Evolutionary conservation across 2,329 filamentous ascomycete species (phyloP).

Genomic region (Tolypocladium tundrense): DNA sequence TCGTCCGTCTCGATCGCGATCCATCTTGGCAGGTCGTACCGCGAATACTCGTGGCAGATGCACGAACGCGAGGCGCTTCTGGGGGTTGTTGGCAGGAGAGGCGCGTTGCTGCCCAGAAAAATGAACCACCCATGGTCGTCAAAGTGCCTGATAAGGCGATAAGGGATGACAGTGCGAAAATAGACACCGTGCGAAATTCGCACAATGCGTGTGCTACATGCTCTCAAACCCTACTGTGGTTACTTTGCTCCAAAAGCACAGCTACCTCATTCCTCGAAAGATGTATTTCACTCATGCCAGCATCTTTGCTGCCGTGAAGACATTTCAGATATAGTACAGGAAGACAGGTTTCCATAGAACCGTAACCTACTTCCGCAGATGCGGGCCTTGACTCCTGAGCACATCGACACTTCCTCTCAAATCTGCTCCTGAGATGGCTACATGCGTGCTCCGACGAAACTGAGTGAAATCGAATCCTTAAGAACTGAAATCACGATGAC

Average conservation of each 20-base stretch:
- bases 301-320: too few species aligned
- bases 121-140: neutral
- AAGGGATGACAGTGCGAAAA: neutral
- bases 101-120: neutral
- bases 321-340: too few species aligned
- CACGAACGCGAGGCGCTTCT: neutral
- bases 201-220: neutral
- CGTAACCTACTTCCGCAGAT: neutral
- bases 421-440: neutral
- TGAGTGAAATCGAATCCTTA: neutral
- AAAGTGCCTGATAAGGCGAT: neutral
- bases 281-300: neutral
- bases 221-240: too few species aligned
- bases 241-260: too few species aligned
- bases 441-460: neutral
- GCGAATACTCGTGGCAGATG: neutral
- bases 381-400: neutral
- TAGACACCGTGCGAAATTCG: accelerated
- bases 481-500: neutral
- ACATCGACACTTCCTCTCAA: neutral
- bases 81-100: neutral
- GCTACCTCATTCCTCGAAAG: neutral
- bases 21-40: slow-evolving; percentile 14
- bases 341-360: neutral
- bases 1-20: slow-evolving; percentile 25